Conservation (phyloP, 768 basidiomycete genomes). For the Lactifluus echinatus region DNA sequence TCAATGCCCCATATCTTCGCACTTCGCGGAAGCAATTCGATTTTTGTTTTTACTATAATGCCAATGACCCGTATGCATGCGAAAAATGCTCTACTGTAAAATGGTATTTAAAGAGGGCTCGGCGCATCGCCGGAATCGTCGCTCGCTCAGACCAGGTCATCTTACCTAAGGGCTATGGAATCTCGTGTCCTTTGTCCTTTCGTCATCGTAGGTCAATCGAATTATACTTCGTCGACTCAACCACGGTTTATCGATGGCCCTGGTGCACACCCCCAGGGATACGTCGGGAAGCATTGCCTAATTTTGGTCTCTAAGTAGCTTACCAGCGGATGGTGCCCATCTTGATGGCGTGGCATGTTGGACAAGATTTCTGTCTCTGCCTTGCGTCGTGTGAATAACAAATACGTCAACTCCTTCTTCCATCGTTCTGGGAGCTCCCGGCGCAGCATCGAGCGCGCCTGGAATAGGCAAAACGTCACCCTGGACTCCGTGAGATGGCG, state of each 20-base stretch:
- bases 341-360: slow-evolving; percentile 1
- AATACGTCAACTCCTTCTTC: slow-evolving; percentile 73
- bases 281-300: background rate
- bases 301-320: slow-evolving; percentile 25
- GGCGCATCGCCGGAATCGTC: slow-evolving; percentile 8
- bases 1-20: too few species aligned
- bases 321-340: slow-evolving; percentile 18
- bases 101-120: slow-evolving; percentile 57
- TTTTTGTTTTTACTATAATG: too few species aligned
- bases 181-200: background rate
- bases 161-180: background rate
- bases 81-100: slow-evolving; percentile 71
- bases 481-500: background rate
- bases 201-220: background rate
- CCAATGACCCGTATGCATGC: slow-evolving; percentile 84
- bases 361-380: slow-evolving; percentile 82
- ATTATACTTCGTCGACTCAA: background rate
- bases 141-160: too few species aligned
- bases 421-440: slow-evolving; percentile 50
- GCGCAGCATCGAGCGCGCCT: slow-evolving; percentile 60
- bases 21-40: too few species aligned
- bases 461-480: background rate
- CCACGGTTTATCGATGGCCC: background rate
- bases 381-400: slow-evolving; percentile 77
- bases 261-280: background rate